Conservation (phyloP, 139 green algal species). For the Tetraselmis chui region DNA sequence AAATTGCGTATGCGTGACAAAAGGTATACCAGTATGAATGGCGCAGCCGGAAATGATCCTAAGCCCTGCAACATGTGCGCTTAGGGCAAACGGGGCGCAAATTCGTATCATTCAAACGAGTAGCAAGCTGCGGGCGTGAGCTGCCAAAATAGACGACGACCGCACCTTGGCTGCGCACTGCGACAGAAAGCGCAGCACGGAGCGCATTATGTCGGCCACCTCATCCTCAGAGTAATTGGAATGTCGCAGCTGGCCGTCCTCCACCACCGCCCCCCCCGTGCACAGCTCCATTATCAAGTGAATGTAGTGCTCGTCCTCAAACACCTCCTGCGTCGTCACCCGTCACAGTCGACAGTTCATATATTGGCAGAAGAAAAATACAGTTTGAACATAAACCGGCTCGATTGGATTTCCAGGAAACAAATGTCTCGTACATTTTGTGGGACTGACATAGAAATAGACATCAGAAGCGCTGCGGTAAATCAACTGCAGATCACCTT, state of each 20-base stretch:
- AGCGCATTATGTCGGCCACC: neutral
- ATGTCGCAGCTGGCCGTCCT: neutral
- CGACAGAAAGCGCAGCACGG: neutral
- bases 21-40: no score
- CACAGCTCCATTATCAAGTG: conserved; percentile 90
- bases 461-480: neutral
- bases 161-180: neutral
- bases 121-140: no score
- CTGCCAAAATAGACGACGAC: no score
- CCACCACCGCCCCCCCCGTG: conserved; percentile 25
- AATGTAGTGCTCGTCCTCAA: conserved; percentile 67
- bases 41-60: no score
- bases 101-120: no score
- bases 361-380: neutral
- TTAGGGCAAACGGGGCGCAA: no score
- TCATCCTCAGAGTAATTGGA: neutral
- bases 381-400: no score
- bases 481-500: conserved; percentile 26
- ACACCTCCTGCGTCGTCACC: conserved; percentile 40
- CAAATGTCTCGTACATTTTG: neutral
- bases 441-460: no score
- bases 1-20: no score
- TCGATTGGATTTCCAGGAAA: neutral
- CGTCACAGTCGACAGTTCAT: neutral
- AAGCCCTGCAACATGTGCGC: no score